Evolutionary conservation across 129 eudicot genomes (phyloP).

Genomic region (Flaveria sonorensis): DNA sequence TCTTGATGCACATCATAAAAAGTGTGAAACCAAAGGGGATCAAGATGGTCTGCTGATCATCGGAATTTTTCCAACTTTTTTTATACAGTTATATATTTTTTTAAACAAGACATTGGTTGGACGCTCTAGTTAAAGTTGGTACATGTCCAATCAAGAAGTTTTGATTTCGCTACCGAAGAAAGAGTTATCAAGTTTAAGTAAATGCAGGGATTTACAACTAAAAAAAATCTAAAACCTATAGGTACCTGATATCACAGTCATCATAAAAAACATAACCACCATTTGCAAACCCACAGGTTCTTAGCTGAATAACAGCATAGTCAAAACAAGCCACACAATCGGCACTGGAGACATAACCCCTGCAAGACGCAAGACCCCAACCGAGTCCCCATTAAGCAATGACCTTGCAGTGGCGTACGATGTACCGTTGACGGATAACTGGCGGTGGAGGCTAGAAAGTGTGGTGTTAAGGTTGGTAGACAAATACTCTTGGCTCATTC

Average conservation of each 20-base stretch:
- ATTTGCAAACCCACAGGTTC: conserved; percentile 45
- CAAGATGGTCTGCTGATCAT: too few species aligned
- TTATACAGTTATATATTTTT: too few species aligned
- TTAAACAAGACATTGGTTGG: too few species aligned
- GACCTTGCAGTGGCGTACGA: conserved; percentile 49
- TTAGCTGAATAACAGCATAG: conserved; percentile 46
- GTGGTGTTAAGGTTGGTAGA: conserved; percentile 49
- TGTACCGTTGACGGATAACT: conserved; percentile 26
- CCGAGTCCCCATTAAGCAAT: conserved; percentile 45
- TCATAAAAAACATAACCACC: conserved; percentile 60
- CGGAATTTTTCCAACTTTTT: too few species aligned
- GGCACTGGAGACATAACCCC: conserved; percentile 44
- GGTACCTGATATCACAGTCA: conserved; percentile 55
- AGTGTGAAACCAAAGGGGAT: too few species aligned
- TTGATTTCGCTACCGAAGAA: too few species aligned
- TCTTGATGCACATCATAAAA: too few species aligned
- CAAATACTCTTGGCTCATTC: conserved; percentile 28
- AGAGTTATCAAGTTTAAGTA: not conserved
- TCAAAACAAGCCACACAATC: conserved; percentile 56
- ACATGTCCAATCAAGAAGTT: too few species aligned
- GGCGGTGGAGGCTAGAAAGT: conserved; percentile 47
- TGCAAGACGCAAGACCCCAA: conserved; percentile 57
- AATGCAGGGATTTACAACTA: not conserved
- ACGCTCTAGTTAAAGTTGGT: too few species aligned
- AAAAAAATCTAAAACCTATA: not conserved